Percentiles rank a stretch among this genome's conserved stretches.
These are phyloP conservation scores for Solanum acaule DNA, from an alignment of 257 asterid species.

Conservation along the genomic window DNA sequence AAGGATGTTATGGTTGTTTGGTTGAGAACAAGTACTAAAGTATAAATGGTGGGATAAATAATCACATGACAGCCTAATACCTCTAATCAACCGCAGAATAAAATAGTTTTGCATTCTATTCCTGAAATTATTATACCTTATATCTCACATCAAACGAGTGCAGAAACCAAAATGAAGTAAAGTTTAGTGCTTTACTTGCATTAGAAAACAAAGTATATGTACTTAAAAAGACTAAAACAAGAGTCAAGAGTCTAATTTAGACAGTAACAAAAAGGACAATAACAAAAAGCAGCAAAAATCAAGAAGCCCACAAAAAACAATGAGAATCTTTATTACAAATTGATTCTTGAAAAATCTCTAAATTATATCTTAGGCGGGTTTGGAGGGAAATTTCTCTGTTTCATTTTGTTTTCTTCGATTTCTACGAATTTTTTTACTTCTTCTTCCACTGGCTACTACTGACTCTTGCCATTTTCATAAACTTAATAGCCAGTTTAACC, in stretches of 20 bases:
- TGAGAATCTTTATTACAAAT: background rate
- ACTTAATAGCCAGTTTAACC: background rate
- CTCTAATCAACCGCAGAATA: background rate
- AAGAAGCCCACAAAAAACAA: background rate
- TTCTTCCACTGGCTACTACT: background rate
- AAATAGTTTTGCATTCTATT: rapidly evolving
- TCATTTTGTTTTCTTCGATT: background rate
- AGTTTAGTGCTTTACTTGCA: background rate
- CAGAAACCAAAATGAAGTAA: background rate
- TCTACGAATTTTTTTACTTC: background rate
- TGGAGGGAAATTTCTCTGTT: slow-evolving; percentile 3
- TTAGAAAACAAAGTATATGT: background rate
- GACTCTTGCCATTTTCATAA: slow-evolving; percentile 1
- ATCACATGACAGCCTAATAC: background rate
- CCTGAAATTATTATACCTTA: no score
- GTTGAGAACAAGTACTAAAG: background rate
- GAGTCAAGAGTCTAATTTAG: background rate
- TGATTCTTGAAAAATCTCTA: background rate
- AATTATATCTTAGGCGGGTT: background rate
- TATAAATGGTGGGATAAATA: background rate
- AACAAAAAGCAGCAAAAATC: background rate
- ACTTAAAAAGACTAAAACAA: background rate
- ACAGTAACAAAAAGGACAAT: background rate
- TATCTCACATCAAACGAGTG: no score
- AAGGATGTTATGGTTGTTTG: background rate